phyloP scores from a whole-genome alignment of 306 rosid species.

The Neltuma alba region DNA sequence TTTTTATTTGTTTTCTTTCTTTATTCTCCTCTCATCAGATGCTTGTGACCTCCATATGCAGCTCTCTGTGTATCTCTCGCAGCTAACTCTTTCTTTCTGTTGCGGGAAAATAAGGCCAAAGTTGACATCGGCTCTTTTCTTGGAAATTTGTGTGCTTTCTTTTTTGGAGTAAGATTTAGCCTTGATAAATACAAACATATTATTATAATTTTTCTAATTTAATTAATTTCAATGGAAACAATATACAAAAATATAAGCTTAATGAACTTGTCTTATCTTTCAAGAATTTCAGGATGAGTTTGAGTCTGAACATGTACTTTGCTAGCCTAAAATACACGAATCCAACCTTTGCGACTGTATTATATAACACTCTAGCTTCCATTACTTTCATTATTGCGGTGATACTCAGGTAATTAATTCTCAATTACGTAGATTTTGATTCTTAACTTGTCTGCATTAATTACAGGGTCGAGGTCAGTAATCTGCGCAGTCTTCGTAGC shows the following conservation, averaged over 20 bases:
- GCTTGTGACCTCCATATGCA: not conserved
- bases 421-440: not conserved
- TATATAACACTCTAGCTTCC: conserved; percentile 58
- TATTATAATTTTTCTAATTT: not conserved
- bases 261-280: not conserved
- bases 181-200: not conserved
- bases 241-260: not conserved
- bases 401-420: conserved; percentile 41
- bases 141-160: conserved; percentile 61
- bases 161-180: conserved; percentile 58
- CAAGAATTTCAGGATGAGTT: conserved; percentile 42
- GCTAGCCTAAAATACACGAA: conserved; percentile 49
- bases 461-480: conserved; percentile 49
- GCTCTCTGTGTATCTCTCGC: too few relatives aligned
- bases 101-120: conserved; percentile 57
- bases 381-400: conserved; percentile 62
- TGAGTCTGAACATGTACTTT: conserved; percentile 33
- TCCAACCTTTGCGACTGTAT: conserved; percentile 56
- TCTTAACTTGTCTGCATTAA: not conserved
- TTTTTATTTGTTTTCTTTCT: not conserved
- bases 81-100: too few relatives aligned
- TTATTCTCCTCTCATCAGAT: not conserved
- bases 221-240: not conserved
- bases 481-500: conserved; percentile 42
- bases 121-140: conserved; percentile 47